Evolutionary conservation across 176 grass and related monocot species (phyloP).

Genomic region (Pontederia paniculata): DNA sequence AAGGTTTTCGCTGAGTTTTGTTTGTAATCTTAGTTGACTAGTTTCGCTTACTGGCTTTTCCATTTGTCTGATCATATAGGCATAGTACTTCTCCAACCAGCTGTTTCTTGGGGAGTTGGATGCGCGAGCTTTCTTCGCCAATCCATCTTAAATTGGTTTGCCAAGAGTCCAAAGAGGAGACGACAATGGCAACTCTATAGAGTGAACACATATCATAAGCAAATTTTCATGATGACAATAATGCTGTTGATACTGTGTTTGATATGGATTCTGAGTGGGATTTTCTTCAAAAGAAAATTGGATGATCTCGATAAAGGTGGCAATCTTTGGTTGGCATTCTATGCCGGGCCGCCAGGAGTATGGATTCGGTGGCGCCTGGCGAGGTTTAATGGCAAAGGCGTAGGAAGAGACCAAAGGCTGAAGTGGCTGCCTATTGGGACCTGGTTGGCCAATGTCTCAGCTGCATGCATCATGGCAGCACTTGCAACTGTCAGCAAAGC

Average conservation of each 20-base stretch:
- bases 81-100: too few relatives aligned
- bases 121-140: slow-evolving; percentile 19
- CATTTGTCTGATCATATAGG: too few relatives aligned
- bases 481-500: slow-evolving; percentile 53
- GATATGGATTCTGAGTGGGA: slow-evolving; percentile 59
- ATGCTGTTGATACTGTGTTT: slow-evolving; percentile 38
- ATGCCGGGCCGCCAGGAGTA: slow-evolving; percentile 70
- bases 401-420: slow-evolving; percentile 39
- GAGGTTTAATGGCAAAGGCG: slow-evolving; percentile 68
- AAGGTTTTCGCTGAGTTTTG: neutral
- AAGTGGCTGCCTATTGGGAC: slow-evolving; percentile 92
- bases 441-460: slow-evolving; percentile 74
- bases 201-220: slow-evolving; percentile 36
- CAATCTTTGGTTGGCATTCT: slow-evolving; percentile 70
- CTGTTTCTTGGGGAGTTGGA: too few relatives aligned
- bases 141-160: slow-evolving; percentile 24
- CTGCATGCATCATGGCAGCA: slow-evolving; percentile 63
- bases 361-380: slow-evolving; percentile 84
- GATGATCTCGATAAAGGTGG: slow-evolving; percentile 30
- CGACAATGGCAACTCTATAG: slow-evolving; percentile 31
- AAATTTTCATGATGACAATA: slow-evolving; percentile 26
- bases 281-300: slow-evolving; percentile 42
- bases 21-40: neutral
- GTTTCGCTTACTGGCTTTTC: neutral
- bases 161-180: slow-evolving; percentile 27